phyloP scores from a whole-genome alignment of 257 asterid species.

The Voacanga thouarsii region DNA sequence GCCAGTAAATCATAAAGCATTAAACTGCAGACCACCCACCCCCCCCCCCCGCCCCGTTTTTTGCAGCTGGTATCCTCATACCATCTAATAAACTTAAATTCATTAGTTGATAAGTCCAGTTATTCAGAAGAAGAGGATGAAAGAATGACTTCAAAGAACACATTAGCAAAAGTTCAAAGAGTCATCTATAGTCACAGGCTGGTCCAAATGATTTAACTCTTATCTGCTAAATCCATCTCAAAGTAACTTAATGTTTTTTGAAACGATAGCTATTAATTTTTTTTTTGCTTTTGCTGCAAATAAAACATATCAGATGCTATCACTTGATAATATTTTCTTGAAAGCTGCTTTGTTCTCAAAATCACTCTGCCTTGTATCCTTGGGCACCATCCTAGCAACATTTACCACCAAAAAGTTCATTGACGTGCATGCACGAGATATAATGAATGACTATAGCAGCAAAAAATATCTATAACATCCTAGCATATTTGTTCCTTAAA shows the following conservation, averaged over 20 bases:
- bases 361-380: background rate
- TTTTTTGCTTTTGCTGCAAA: background rate
- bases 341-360: background rate
- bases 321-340: too few relatives aligned
- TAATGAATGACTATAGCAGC: background rate
- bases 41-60: too few relatives aligned
- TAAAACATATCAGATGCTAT: background rate
- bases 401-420: background rate
- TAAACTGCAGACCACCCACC: too few relatives aligned
- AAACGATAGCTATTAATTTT: too few relatives aligned
- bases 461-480: background rate
- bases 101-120: background rate
- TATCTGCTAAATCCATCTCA: background rate
- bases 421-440: background rate
- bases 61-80: background rate
- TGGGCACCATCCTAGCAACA: background rate
- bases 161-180: background rate
- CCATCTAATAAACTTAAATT: too few relatives aligned
- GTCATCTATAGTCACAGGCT: background rate
- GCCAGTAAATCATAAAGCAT: background rate
- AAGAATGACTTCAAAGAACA: conserved; percentile 6
- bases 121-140: background rate
- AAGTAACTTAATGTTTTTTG: background rate
- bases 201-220: background rate
- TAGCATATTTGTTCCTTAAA: conserved; percentile 6